Evolutionary conservation across 805 yeast species (phyloP).

Genomic region (Teunomyces gatunensis): DNA sequence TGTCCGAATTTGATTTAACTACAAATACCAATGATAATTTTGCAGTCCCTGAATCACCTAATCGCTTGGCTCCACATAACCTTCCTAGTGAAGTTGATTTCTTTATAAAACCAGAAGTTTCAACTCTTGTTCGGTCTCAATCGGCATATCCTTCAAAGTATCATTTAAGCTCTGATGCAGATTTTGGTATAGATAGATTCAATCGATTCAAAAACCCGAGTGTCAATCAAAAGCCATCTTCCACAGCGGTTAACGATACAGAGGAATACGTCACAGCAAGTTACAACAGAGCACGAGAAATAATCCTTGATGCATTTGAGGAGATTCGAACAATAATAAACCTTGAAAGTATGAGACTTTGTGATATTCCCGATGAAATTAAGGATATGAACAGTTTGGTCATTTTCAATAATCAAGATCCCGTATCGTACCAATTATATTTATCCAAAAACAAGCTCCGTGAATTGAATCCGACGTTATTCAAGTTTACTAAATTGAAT

Average conservation of each 20-base stretch:
- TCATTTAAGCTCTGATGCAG: slow-evolving; percentile 35
- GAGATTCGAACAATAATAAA: slow-evolving; percentile 42
- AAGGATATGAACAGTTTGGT: slow-evolving; percentile 56
- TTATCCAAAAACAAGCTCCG: slow-evolving; percentile 49
- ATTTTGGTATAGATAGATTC: slow-evolving; percentile 52
- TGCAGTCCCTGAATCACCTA: slow-evolving; percentile 29
- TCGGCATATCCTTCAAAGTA: slow-evolving; percentile 5
- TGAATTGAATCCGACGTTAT: slow-evolving; percentile 48
- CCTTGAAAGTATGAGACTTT: slow-evolving; percentile 47
- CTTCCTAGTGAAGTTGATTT: slow-evolving; percentile 9
- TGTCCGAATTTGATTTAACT: slow-evolving; percentile 31
- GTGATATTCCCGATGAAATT: slow-evolving; percentile 55
- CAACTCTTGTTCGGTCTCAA: neutral
- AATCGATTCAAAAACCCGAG: slow-evolving; percentile 34
- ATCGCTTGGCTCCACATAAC: neutral
- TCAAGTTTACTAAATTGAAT: slow-evolving; percentile 48
- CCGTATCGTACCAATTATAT: slow-evolving; percentile 44
- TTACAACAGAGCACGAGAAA: slow-evolving; percentile 35
- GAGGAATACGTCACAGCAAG: slow-evolving; percentile 13
- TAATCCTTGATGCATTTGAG: slow-evolving; percentile 48
- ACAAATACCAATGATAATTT: slow-evolving; percentile 17
- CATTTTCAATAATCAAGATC: slow-evolving; percentile 26
- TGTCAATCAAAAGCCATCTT: slow-evolving; percentile 26
- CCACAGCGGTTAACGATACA: slow-evolving; percentile 27
- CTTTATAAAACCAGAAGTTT: slow-evolving; percentile 4